Conservation (phyloP, 805 yeast species). For the Middelhovenomyces tepae region DNA sequence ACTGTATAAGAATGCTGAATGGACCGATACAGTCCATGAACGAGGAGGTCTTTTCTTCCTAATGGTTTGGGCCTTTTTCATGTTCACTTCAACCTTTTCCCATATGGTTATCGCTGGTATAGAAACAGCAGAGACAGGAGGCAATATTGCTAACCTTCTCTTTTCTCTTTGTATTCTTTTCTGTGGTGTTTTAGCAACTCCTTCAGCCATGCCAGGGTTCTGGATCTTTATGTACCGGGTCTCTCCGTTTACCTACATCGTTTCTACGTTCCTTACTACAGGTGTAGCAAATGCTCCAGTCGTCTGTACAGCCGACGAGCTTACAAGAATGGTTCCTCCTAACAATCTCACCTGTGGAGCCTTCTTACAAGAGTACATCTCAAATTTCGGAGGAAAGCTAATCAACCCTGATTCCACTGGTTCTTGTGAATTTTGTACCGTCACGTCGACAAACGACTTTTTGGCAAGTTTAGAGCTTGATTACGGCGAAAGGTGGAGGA, state of each 20-base stretch:
- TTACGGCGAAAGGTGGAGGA: slow-evolving; percentile 42
- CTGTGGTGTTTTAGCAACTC: slow-evolving; percentile 68
- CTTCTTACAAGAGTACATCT: slow-evolving; percentile 36
- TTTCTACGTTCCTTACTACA: slow-evolving; percentile 43
- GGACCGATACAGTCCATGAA: slow-evolving; percentile 35
- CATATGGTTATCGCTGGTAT: slow-evolving; percentile 42
- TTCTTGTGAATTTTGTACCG: slow-evolving; percentile 21
- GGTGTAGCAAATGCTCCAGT: slow-evolving; percentile 41
- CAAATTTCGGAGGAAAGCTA: slow-evolving; percentile 40
- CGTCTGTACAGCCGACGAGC: slow-evolving; percentile 41
- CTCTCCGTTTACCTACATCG: slow-evolving; percentile 61
- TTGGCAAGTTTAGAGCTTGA: slow-evolving; percentile 33
- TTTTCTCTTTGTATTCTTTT: slow-evolving; percentile 58
- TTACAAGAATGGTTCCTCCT: slow-evolving; percentile 42
- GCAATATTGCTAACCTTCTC: slow-evolving; percentile 46
- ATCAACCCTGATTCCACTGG: slow-evolving; percentile 36
- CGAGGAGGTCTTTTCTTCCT: slow-evolving; percentile 35
- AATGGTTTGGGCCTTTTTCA: slow-evolving; percentile 36
- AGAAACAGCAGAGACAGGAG: slow-evolving; percentile 54
- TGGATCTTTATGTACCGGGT: slow-evolving; percentile 73
- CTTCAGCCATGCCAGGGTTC: slow-evolving; percentile 53
- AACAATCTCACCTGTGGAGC: slow-evolving; percentile 48
- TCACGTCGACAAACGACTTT: neutral
- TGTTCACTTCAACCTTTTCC: slow-evolving; percentile 31
- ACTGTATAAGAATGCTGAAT: slow-evolving; percentile 50